Percentiles rank a stretch among this genome's conserved stretches.
phyloP scores from a whole-genome alignment of 495 filamentous ascomycete genomes.

The Geopyxis carbonaria region DNA sequence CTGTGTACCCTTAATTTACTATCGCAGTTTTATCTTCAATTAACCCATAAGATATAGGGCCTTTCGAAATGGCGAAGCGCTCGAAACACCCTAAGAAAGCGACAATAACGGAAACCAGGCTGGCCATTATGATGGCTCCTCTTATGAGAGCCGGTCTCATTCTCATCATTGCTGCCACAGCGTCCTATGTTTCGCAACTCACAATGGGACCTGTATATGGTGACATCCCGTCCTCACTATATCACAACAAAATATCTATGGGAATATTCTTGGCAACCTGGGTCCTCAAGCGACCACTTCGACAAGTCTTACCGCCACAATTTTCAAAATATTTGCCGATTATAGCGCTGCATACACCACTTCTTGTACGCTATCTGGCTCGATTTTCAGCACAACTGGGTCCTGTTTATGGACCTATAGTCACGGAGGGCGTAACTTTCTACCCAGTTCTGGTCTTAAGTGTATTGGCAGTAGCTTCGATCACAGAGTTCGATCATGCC shows the following conservation, averaged over 20 bases:
- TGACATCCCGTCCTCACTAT: conserved; percentile 50
- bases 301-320: conserved; percentile 27
- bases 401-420: conserved; percentile 49
- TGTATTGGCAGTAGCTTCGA: conserved; percentile 40
- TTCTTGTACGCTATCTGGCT: conserved; percentile 50
- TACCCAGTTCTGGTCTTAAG: conserved; percentile 57
- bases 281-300: conserved; percentile 37
- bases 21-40: too few species aligned
- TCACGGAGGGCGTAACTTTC: conserved; percentile 54
- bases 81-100: too few species aligned
- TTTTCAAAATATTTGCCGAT: conserved; percentile 41
- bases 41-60: too few species aligned
- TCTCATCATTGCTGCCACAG: conserved; percentile 52
- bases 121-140: too few species aligned
- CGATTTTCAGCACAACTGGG: conserved; percentile 46
- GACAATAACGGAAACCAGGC: too few species aligned
- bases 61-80: too few species aligned
- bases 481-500: conserved; percentile 8
- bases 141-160: conserved; percentile 27
- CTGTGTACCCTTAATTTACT: too few species aligned
- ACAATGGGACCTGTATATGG: conserved; percentile 76
- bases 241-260: conserved; percentile 49
- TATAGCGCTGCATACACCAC: conserved; percentile 55
- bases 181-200: conserved; percentile 56
- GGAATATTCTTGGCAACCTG: conserved; percentile 46